A percentile compares a stretch with the other conserved stretches of the same genome.
Conservation (phyloP, 2,329 filamentous ascomycete species). For the Pseudocercospora pini-densiflorae region DNA sequence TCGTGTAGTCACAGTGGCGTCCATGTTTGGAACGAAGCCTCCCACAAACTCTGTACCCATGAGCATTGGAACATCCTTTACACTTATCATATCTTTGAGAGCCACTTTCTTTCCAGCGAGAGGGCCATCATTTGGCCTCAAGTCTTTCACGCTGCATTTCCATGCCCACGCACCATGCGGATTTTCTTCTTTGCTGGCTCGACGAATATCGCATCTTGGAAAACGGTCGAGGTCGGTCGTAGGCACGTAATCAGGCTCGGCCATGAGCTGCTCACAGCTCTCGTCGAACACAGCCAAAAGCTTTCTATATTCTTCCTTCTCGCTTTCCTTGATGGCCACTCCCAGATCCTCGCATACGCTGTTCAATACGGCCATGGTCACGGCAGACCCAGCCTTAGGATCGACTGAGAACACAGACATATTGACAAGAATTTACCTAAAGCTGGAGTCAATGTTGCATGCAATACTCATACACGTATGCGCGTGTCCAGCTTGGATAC, state of each 20-base stretch:
- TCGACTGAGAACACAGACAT: constrained; percentile 48
- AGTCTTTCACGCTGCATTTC: constrained; percentile 44
- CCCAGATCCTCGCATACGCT: constrained; percentile 40
- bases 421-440: constrained; percentile 1
- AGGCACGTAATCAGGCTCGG: constrained; percentile 43
- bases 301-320: constrained; percentile 45
- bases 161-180: constrained; percentile 51
- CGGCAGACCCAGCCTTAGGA: constrained; percentile 40
- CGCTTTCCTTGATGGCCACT: constrained; percentile 41
- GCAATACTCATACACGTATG: background rate
- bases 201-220: constrained; percentile 43
- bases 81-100: constrained; percentile 55
- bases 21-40: constrained; percentile 43
- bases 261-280: constrained; percentile 44
- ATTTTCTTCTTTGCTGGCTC: constrained; percentile 42
- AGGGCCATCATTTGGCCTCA: constrained; percentile 32
- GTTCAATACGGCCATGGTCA: constrained; percentile 41
- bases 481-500: background rate
- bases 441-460: background rate
- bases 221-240: constrained; percentile 41
- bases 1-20: constrained; percentile 53
- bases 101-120: constrained; percentile 48
- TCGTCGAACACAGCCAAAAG: constrained; percentile 48
- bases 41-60: constrained; percentile 51
- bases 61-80: constrained; percentile 51